Base-by-base conservation (phyloP, 2,329 filamentous ascomycete species). In the Nigrograna mackinnonii region DNA sequence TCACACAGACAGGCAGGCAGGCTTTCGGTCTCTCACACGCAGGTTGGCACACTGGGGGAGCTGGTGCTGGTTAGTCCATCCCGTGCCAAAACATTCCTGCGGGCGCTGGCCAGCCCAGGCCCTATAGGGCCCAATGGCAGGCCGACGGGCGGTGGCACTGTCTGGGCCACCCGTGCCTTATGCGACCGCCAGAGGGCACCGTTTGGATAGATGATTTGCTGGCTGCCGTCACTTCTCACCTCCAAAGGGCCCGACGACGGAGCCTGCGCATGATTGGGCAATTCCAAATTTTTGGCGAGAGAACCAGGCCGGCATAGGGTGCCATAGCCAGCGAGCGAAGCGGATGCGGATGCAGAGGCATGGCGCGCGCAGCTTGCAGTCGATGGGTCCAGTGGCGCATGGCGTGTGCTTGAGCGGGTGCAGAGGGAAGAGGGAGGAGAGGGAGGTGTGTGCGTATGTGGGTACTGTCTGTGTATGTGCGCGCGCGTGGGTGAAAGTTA, bases 1-100 rank as follows among this genome's bases (percentile, higher is more conserved):
- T 35, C 33, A 18, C 33, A 35, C 17, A 22, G 9, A 28, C n/a
- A n/a, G 24, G 24, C 24, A 28, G n/a, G n/a, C n/a, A n/a, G 24
- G 24, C 24, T 9, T 28, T 9, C n/a, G 24, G 9, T 37, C 33
- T 20, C 33, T 37, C 33, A 28, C 33, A 22, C 39, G 39, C 22
- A 39, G 24, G 37, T 44, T 42, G 48, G 46, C 33, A 40, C 34
- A 28, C 24, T n/a, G n/a, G n/a, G 24, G 9, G 24, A n/a, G 33
- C 44, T 44, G 41, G 22, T 17, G 22, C 14, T 38, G 38, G 46
- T 48, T 58, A 56, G 54, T 46, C 49, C 55, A 59, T 70, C 68
- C 66, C 64, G 68, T 71, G 66, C 64, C 62, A 54, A 56, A 48
- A 55, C 58, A 40, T 55, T 62, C 57, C 70, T 72, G 70, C 67